Percentiles rank a stretch among this genome's conserved stretches.
phyloP scores from a whole-genome alignment of 805 yeast genomes.

The Candida cerambycidarum region DNA sequence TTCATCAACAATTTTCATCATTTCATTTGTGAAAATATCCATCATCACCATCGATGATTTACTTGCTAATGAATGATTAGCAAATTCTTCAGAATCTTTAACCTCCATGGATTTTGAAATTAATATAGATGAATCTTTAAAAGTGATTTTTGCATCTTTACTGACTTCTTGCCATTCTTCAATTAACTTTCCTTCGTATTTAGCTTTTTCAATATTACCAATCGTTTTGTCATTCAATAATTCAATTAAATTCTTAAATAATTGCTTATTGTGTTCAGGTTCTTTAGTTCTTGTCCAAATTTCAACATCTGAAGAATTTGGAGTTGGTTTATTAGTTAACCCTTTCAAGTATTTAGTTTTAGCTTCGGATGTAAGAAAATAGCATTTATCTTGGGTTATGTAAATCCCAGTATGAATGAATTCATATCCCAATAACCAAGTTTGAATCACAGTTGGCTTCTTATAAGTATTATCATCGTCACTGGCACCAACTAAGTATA shows the following conservation, averaged over 20 bases:
- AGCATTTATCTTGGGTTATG: conserved; percentile 56
- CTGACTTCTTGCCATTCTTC: conserved; percentile 67
- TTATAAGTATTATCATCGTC: conserved; percentile 89
- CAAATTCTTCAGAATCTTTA: conserved; percentile 79
- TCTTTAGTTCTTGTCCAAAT: conserved; percentile 83
- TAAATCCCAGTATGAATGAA: conserved; percentile 87
- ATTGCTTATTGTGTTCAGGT: conserved; percentile 64
- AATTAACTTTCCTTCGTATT: conserved; percentile 79
- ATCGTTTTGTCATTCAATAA: conserved; percentile 44
- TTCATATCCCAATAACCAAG: conserved; percentile 92
- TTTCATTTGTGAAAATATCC: conserved; percentile 81
- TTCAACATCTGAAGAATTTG: conserved; percentile 41
- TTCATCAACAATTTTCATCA: conserved; percentile 85
- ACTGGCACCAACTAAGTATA: conserved; percentile 79
- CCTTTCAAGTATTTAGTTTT: conserved; percentile 78
- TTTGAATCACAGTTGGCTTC: conserved; percentile 81
- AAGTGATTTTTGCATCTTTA: conserved; percentile 31
- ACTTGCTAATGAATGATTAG: conserved; percentile 65
- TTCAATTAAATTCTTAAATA: conserved; percentile 58
- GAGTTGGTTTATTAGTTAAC: conserved; percentile 45
- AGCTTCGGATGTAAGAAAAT: conserved; percentile 75
- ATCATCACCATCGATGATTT: conserved; percentile 76
- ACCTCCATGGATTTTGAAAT: conserved; percentile 58
- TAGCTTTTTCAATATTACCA: conserved; percentile 75
- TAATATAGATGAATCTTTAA: conserved; percentile 52